Base-by-base conservation (phyloP, 495 filamentous ascomycete genomes). In the Aspergillus cavernicola region DNA sequence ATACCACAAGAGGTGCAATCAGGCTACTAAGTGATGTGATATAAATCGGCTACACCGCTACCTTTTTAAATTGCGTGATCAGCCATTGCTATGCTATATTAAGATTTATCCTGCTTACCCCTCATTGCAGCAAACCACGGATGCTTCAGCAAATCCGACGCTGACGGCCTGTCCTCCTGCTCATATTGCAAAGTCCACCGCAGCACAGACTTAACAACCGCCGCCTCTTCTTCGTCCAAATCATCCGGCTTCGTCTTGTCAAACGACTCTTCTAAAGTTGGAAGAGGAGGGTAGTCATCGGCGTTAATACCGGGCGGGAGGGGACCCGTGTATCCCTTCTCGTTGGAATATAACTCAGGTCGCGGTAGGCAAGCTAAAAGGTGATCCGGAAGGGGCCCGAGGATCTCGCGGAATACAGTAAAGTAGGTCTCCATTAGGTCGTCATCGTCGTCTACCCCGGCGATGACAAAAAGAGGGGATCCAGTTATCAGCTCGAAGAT, bases 401-500 rank as follows among this genome's bases (percentile, higher is more conserved):
- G 63, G 24, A 16, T 22, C 33, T 20, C 29, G n/a, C n/a, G n/a
- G n/a, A n/a, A n/a, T n/a, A n/a, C n/a, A 8, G 44, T 56, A 13
- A 67, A 50, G 44, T 38, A 55, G 37, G 65, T 62, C 51, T 63
- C 49, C 57, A 61, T 55, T 32, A 58, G 55, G 37, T 64, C 61
- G 55, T 61, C 55, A 53, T 55, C 52, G 38, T 50, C 50, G 31
- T 58, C 55, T 29, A 53, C 60, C 18, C 50, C 52, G 26, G 59
- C 58, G 54, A 59, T 41, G 52, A 59, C 65, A 41, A 71, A 69
- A 46, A 66, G 64, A 15, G 54, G 66, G 23, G 52, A 42, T 53
- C 66, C 63, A 23, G 66, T 68, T 19, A 71, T 53, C 38, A 71
- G 64, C 51, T 73, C 67, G 35, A 70, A 69, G 51, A 71, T 20